Evolutionary conservation across 2,329 filamentous ascomycete genomes (phyloP).

Genomic region (Sporothrix inflata): DNA sequence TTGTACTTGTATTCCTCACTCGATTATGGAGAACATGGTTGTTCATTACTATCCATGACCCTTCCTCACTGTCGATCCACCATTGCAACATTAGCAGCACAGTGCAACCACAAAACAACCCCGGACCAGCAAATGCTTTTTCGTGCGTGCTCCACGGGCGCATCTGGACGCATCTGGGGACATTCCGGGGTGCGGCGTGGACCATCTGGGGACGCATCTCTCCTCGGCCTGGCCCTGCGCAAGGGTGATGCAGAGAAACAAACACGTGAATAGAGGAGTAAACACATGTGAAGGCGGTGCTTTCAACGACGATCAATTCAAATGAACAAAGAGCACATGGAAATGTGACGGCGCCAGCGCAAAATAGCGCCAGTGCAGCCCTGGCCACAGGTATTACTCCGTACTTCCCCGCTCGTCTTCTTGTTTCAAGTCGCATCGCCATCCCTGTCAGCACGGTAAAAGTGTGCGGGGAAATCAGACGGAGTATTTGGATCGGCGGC

Average conservation of each 20-base stretch:
- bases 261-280: constrained; percentile 8
- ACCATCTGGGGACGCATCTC: not conserved
- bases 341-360: not conserved
- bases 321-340: not conserved
- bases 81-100: not conserved
- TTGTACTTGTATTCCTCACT: not conserved
- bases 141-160: not conserved
- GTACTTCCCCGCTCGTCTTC: not conserved
- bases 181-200: not conserved
- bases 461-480: constrained; percentile 11
- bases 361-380: not conserved
- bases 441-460: not conserved
- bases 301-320: not conserved
- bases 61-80: not conserved
- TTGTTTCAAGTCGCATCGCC: constrained; percentile 1
- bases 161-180: not conserved
- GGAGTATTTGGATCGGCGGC: constrained; percentile 9
- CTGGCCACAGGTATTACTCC: not conserved
- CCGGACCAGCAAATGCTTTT: not conserved
- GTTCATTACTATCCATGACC: not conserved
- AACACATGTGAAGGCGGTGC: constrained; percentile 6
- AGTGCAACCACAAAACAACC: not conserved
- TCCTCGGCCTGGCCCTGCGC: not conserved
- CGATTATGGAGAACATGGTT: not conserved
- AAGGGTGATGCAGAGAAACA: not conserved